These are phyloP conservation scores for Straminergon stramineum DNA, from an alignment of 225 moss, liverwort and hornwort genomes.

Conservation along the genomic window DNA sequence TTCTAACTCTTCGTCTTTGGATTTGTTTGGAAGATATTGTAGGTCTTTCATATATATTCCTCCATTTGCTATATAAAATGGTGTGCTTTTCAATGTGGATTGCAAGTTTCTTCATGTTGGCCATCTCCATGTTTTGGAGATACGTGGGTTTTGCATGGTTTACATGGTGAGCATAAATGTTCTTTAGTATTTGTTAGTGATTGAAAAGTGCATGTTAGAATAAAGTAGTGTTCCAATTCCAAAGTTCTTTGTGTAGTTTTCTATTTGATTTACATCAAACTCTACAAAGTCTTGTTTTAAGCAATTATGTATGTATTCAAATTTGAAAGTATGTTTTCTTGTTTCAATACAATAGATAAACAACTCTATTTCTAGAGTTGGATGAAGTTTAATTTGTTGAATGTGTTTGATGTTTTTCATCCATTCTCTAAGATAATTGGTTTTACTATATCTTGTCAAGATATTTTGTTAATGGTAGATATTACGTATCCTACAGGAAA, in stretches of 20 bases:
- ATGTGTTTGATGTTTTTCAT: background rate
- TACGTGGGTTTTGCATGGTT: background rate
- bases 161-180: background rate
- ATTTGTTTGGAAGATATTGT: background rate
- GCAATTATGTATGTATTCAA: background rate
- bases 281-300: background rate
- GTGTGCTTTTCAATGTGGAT: background rate
- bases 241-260: background rate
- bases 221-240: background rate
- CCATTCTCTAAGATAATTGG: rapidly evolving
- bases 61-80: background rate
- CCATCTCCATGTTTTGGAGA: background rate
- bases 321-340: background rate
- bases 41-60: background rate
- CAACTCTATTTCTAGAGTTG: background rate
- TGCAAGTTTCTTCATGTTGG: background rate
- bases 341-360: background rate
- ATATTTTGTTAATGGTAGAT: too few relatives aligned
- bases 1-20: background rate
- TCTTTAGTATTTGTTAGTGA: background rate
- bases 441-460: too few relatives aligned
- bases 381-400: background rate
- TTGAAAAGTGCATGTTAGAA: background rate
- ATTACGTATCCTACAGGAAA: too few relatives aligned
- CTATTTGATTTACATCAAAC: background rate